Evolutionary conservation across 257 asterid species (phyloP).

Genomic region (Forsythia viridissima): DNA sequence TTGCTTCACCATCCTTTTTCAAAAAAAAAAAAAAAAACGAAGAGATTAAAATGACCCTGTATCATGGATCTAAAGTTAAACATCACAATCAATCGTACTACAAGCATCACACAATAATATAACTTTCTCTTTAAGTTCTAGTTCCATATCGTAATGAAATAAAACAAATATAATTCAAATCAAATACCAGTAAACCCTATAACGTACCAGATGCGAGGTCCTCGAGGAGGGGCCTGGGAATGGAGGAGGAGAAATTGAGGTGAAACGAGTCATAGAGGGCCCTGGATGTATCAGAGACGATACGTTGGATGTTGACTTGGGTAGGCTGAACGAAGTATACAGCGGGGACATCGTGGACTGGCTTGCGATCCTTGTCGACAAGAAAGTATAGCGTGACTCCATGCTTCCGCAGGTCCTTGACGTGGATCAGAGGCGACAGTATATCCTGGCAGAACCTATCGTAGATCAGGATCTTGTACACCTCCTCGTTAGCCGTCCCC

Average conservation of each 20-base stretch:
- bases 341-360: conserved; percentile 96
- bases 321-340: conserved; percentile 89
- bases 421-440: conserved; percentile 93
- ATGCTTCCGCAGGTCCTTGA: conserved; percentile 95
- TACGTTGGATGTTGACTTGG: conserved; percentile 64
- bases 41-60: not conserved
- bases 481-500: conserved; percentile 79
- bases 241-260: conserved; percentile 90
- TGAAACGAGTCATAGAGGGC: conserved; percentile 85
- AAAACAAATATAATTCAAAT: conserved; percentile 15
- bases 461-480: conserved; percentile 94
- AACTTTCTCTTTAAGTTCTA: not conserved
- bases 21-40: not conserved
- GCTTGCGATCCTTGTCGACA: conserved; percentile 93
- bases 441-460: conserved; percentile 91
- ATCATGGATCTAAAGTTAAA: not conserved
- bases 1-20: not conserved
- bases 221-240: conserved; percentile 88
- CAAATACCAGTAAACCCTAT: not conserved
- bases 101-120: not conserved
- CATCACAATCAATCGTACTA: not conserved
- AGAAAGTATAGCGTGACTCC: conserved; percentile 95
- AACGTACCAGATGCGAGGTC: conserved; percentile 83
- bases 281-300: conserved; percentile 69
- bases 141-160: not conserved